Conservation (phyloP, 345 rosid species). For the Aquilaria yunnanensis region DNA sequence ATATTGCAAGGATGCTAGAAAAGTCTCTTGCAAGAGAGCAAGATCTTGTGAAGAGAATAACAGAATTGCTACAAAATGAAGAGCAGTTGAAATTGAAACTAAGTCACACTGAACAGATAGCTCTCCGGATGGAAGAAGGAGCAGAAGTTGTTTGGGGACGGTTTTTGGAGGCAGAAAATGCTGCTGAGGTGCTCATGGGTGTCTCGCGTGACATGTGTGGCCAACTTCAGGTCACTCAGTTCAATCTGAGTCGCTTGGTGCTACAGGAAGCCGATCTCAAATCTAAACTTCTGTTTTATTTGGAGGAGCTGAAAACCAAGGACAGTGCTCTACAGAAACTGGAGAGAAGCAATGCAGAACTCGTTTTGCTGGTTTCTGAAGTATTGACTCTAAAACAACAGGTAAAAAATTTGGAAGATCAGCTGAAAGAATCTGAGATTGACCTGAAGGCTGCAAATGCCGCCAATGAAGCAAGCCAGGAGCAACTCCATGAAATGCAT, state of each 20-base stretch:
- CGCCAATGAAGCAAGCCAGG: conserved; percentile 51
- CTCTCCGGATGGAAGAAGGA: conserved; percentile 93
- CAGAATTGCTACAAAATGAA: conserved; percentile 52
- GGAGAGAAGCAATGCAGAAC: conserved; percentile 35
- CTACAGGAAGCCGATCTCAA: conserved; percentile 61
- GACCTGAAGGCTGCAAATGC: conserved; percentile 40
- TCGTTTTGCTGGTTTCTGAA: conserved; percentile 35
- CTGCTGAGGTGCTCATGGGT: conserved; percentile 77
- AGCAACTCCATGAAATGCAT: conserved; percentile 74
- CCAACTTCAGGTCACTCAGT: conserved; percentile 57
- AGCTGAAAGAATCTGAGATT: conserved; percentile 38
- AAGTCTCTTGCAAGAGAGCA: conserved; percentile 73
- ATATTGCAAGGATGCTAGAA: conserved; percentile 66
- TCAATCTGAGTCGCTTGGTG: conserved; percentile 47
- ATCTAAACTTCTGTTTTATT: conserved; percentile 42
- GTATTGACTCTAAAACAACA: conserved; percentile 43
- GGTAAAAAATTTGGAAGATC: conserved; percentile 53
- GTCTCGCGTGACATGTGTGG: conserved; percentile 75
- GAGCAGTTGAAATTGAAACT: conserved; percentile 78
- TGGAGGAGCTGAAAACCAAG: conserved; percentile 37
- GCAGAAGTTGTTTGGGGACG: conserved; percentile 91
- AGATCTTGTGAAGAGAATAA: conserved; percentile 66
- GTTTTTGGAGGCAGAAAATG: conserved; percentile 91
- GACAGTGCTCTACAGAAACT: conserved; percentile 44
- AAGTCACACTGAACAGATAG: conserved; percentile 66